Percentiles rank a stretch among this genome's conserved stretches.
These are phyloP conservation scores for Phyllosticta citrichinensis DNA, from an alignment of 2,329 filamentous ascomycete genomes.

Conservation along the genomic window DNA sequence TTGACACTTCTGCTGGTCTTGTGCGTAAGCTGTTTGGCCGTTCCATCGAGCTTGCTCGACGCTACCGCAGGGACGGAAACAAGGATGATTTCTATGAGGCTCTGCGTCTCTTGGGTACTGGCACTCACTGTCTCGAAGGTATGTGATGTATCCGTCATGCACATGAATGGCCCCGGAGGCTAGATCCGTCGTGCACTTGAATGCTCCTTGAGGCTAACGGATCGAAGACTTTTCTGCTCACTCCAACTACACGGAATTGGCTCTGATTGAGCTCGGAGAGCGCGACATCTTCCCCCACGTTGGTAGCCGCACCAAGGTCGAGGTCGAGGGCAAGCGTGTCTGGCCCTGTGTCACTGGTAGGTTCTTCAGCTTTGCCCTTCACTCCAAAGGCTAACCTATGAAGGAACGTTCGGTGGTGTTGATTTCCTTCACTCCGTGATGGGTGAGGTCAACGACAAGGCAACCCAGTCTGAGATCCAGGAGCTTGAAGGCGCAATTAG, in stretches of 20 bases:
- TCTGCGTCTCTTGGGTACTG: constrained; percentile 76
- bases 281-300: constrained; percentile 77
- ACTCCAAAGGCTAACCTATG: not conserved
- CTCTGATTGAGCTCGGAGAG: constrained; percentile 78
- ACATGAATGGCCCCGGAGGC: not conserved
- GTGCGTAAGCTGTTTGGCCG: constrained; percentile 62
- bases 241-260: constrained; percentile 86
- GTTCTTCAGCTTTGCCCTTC: not conserved
- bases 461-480: constrained; percentile 83
- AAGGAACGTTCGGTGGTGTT: constrained; percentile 73
- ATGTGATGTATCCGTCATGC: constrained; percentile 13
- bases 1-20: constrained; percentile 72
- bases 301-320: constrained; percentile 61
- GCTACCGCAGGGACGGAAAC: constrained; percentile 55
- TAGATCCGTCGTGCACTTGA: not conserved
- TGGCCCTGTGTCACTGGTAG: constrained; percentile 73
- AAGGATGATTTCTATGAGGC: constrained; percentile 80
- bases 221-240: constrained; percentile 78
- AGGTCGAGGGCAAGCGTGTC: constrained; percentile 60
- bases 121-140: constrained; percentile 78
- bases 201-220: not conserved
- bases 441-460: constrained; percentile 71
- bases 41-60: constrained; percentile 71
- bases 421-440: constrained; percentile 88
- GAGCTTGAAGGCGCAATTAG: constrained; percentile 76